Evolutionary conservation across 2,329 filamentous ascomycete genomes (phyloP), one percentile per base, ranked within the genome.

Genomic region (Botryosphaeria agaves): DNA sequence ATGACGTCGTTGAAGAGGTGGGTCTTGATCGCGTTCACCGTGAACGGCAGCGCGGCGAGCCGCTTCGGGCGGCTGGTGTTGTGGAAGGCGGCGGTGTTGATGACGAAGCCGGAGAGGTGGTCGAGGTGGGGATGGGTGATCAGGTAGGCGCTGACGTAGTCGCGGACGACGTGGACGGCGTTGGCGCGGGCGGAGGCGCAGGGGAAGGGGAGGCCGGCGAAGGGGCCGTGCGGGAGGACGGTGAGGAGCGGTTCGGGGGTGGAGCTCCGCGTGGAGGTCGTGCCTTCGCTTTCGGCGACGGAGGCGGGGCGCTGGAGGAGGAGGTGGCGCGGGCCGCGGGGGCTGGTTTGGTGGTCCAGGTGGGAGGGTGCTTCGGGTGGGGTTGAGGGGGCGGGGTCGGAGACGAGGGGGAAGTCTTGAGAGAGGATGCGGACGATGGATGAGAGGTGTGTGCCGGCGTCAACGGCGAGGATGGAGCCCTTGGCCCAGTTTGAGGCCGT

Each of bases 1-100:
- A 95, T 92, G 34, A 93, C 62, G 46, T 94, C 91, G 55, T 98
- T 98, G 61, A 98, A 98, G 35, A 98, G 82, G 53, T 98, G 85
- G 1, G 65, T 73, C 51, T 93, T 95, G 53, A 98, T 76, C 0
- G 87, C 85, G 27, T 82, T 68, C 30, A 98, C 85, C n/a, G 87
- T 92, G 17, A 73, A 76, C 0, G 85, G 83, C 3, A 95, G 59
- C 0, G 80, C 87, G 1, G 87, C 84, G 9, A 98, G 62, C 15
- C 78, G 72, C 54, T 95, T 98, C 0, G 84, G 82, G 18, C 66
- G 62, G 17, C 76, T 72, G 2, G 77, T 71, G 18, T 79, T 80
- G 18, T 82, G 76, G 14, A 91, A 70, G 3, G 80, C 76, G 4
- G 89, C 85, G 0, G 87, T 94, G 52, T 95, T 95, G 50, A 95